Base-by-base conservation (phyloP, 2,329 filamentous ascomycete species). In the Lachnellula occidentalis region DNA sequence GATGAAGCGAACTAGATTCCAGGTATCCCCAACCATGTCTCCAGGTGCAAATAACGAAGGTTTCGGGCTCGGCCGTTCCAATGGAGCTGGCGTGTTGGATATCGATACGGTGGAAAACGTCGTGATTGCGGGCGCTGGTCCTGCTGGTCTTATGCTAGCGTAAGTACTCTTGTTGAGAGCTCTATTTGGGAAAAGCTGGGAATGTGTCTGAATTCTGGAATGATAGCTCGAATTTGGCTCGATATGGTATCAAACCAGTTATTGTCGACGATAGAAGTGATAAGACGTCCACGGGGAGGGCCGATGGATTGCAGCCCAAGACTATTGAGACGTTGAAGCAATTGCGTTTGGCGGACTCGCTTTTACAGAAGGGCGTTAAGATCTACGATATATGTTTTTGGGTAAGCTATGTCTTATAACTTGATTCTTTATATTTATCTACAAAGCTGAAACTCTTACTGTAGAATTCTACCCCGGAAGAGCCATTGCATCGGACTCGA, bases 201-300 rank as follows among this genome's bases (percentile, higher is more conserved):
- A 7, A 14, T 31, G 27, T 31, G 43, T 7, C 43, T 27, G 43
- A 46, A 24, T 17, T 17, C 14, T 24, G 14, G 14, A 17, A 39
- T 9, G 1, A 50, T 58, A 80, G 77, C 14, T 74, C 76, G 34
- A 78, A 81, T 60, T 74, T 90, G 36, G 79, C 80, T 17, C 78
- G 85, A 8, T 87, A 81, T 63, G 86, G 86, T 14, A 81, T 89
- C 63, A 81, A 81, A 53, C 78, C 81, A 3, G 76, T 78, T 41
- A 77, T 90, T 45, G 75, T 90, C 48, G 87, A 90, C 71, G 85
- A 90, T 66, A 74, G 86, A 59, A 74, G 80, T 34, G 80, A 87
- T 63, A 82, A 82, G 64, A 91, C 87, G 1, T 57, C 60, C 1
- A 64, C 63, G 45, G 84, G 83, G 4, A 80, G 86, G 67, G 85